Evolutionary conservation across 1,139 yeast species (phyloP).

Genomic region (Lodderomyces parapsilosis): DNA sequence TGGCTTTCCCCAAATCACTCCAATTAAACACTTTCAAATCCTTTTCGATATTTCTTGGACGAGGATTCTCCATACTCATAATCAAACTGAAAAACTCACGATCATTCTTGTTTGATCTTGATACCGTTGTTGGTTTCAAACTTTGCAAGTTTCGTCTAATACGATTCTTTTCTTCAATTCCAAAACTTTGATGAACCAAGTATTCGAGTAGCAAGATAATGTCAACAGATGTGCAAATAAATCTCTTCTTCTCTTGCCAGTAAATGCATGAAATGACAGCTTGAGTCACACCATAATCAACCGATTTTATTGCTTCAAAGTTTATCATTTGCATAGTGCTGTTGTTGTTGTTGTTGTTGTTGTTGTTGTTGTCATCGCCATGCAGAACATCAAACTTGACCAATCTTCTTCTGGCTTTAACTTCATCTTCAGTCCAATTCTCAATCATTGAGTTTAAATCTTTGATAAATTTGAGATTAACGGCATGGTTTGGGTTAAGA

Average conservation of each 20-base stretch:
- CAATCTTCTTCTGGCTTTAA: slow-evolving; percentile 29
- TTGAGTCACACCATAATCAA: slow-evolving; percentile 21
- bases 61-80: slow-evolving; percentile 65
- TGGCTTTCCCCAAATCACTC: slow-evolving; percentile 53
- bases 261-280: slow-evolving; percentile 58
- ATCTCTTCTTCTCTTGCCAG: slow-evolving; percentile 53
- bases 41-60: slow-evolving; percentile 72
- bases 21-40: slow-evolving; percentile 70
- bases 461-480: slow-evolving; percentile 12
- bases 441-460: slow-evolving; percentile 23
- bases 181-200: slow-evolving; percentile 55
- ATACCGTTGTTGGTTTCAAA: slow-evolving; percentile 60
- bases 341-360: neutral
- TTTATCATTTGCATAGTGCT: slow-evolving; percentile 25
- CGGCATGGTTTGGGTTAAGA: slow-evolving; percentile 10
- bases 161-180: slow-evolving; percentile 69
- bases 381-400: slow-evolving; percentile 31
- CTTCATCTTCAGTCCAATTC: slow-evolving; percentile 36
- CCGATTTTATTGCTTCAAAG: slow-evolving; percentile 22
- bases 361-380: slow-evolving; percentile 14
- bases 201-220: slow-evolving; percentile 58
- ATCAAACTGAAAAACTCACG: slow-evolving; percentile 54
- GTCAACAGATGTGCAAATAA: slow-evolving; percentile 67
- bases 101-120: slow-evolving; percentile 46
- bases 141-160: slow-evolving; percentile 68